A percentile compares a stretch with the other conserved stretches of the same genome.
These are phyloP conservation scores for Massarina eburnea DNA, from an alignment of 2,329 filamentous ascomycete species.

Conservation along the genomic window DNA sequence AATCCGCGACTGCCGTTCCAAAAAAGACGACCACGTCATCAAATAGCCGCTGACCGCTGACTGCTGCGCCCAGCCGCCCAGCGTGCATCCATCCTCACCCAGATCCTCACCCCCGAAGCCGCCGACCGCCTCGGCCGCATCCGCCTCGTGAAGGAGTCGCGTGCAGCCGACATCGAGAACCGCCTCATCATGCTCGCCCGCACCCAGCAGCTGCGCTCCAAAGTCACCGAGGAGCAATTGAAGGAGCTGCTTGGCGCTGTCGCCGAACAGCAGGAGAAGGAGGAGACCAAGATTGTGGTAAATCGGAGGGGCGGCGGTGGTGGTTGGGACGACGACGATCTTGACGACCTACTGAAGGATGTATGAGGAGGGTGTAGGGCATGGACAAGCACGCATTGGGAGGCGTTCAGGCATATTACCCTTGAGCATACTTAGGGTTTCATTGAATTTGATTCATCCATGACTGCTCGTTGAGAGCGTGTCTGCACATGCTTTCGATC, in stretches of 20 bases:
- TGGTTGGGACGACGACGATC: constrained; percentile 75
- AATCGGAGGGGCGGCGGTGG: constrained; percentile 81
- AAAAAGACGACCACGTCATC: too few relatives aligned
- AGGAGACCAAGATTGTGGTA: constrained; percentile 76
- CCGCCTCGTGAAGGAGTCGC: constrained; percentile 89
- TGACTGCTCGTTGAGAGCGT: too few relatives aligned
- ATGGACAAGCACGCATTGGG: constrained; percentile 5
- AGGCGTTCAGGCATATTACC: constrained; percentile 11
- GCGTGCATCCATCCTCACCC: constrained; percentile 75
- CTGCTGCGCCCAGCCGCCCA: constrained; percentile 61
- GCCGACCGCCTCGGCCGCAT: constrained; percentile 92
- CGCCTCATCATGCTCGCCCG: constrained; percentile 88
- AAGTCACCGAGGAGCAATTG: constrained; percentile 89
- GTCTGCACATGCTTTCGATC: neutral
- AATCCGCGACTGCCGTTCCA: neutral
- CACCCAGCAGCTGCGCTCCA: constrained; percentile 79
- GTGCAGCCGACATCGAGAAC: constrained; percentile 89
- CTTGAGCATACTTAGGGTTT: neutral
- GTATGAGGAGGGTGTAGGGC: constrained; percentile 20
- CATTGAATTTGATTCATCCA: neutral
- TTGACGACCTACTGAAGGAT: constrained; percentile 54
- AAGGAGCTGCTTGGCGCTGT: constrained; percentile 88
- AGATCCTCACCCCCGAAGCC: constrained; percentile 93
- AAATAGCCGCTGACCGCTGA: too few relatives aligned
- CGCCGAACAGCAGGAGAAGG: constrained; percentile 68